Evolutionary conservation across 2,329 filamentous ascomycete genomes (phyloP), one percentile per base, ranked within the genome.

Genomic region (Xylaria sp.): DNA sequence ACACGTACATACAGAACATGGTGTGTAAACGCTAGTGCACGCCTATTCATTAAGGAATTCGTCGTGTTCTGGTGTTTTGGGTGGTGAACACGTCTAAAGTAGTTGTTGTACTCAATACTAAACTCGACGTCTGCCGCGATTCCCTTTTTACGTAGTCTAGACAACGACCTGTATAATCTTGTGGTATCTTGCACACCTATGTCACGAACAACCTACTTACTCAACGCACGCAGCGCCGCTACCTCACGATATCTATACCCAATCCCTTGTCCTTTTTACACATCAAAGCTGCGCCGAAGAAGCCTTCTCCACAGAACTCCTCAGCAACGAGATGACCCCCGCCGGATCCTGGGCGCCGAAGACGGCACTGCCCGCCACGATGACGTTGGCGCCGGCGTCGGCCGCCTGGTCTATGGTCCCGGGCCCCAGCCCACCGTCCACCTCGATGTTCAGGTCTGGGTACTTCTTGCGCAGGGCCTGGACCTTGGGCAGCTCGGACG

Each of bases 321-420:
- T 87, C 76, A 99, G 82, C 80, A 92, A 84, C n/a, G 86, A 82
- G 77, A 99, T 97, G 28, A 97, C 94, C 73, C 96, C 91, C 6
- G 87, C 87, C 0, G 96, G 96, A 77, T 97, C 93, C 77, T 93
- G 87, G 20, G 96, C 95, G 41, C 94, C 94, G 81, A 98, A 99
- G 8, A 99, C 94, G 46, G 96, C 96, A 76, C 93, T 97, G 34
- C 96, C 96, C 12, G 96, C 95, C 60, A 99, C 96, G 77, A 99
- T 99, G 65, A 99, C 96, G 76, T 99, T 99, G 63, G 96, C 96
- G 39, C 96, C 96, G 0, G 96, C 96, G 68, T 97, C 93, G 0
- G 96, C 96, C 8, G 96, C 96, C 78, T 95, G 92, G 76, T 96
- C 94, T 74, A 99, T 96, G 0, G 96, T 99, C 72, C 89, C 89